These are phyloP conservation scores for Microbotryum violaceum DNA, from an alignment of 1,284 basidiomycete species.

Conservation along the genomic window DNA sequence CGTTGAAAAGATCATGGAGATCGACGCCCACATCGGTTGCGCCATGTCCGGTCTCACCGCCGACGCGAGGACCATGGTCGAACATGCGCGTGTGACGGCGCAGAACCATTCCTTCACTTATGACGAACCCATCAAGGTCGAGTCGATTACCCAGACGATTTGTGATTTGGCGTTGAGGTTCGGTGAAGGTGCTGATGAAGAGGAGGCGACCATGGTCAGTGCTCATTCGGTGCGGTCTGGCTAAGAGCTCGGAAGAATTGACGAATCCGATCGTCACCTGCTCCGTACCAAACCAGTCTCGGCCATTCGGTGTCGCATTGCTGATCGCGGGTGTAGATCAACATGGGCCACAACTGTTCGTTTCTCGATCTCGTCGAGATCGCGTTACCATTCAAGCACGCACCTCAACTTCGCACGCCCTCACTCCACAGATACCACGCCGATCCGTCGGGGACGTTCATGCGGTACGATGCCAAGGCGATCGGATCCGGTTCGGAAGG, in stretches of 20 bases:
- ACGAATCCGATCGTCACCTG: background rate
- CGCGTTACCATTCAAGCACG: conserved; percentile 4
- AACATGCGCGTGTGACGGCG: conserved; percentile 94
- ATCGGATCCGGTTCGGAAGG: conserved; percentile 98
- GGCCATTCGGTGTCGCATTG: conserved; percentile 96
- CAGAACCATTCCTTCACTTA: conserved; percentile 91
- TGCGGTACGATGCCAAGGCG: conserved; percentile 95
- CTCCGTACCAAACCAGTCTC: conserved; percentile 51
- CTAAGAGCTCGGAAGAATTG: background rate
- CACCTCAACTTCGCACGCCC: background rate
- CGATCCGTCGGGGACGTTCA: conserved; percentile 97
- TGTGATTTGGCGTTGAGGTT: conserved; percentile 96
- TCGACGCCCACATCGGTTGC: conserved; percentile 90
- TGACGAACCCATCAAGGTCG: conserved; percentile 93
- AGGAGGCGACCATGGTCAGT: conserved; percentile 89
- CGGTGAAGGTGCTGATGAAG: conserved; percentile 81
- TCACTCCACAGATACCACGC: conserved; percentile 69
- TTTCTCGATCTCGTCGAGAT: conserved; percentile 13
- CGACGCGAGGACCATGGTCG: conserved; percentile 98
- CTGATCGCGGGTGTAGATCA: conserved; percentile 96
- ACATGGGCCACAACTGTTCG: conserved; percentile 85
- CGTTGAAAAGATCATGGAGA: conserved; percentile 99
- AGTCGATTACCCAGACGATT: conserved; percentile 94
- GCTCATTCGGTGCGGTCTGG: background rate
- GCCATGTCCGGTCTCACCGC: conserved; percentile 98